phyloP scores from a whole-genome alignment of 148 eudicot genomes.

The Salicornia ramosissima region DNA sequence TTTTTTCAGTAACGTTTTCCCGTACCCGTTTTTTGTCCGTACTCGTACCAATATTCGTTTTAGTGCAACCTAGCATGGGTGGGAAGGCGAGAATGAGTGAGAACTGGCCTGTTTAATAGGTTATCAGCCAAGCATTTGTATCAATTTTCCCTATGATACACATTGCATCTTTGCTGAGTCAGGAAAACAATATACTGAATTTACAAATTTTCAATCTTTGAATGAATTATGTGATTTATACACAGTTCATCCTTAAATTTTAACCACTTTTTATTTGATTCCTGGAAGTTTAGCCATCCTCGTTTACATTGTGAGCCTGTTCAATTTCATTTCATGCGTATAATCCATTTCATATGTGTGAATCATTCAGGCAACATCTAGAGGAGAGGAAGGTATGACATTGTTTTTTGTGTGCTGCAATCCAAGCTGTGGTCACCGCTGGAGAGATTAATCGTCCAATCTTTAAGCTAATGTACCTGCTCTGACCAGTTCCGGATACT shows the following conservation, averaged over 20 bases:
- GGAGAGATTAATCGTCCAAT: slow-evolving; percentile 57
- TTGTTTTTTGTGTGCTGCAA: slow-evolving; percentile 90
- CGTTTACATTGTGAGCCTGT: not conserved
- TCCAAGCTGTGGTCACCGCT: slow-evolving; percentile 78
- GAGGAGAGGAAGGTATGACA: slow-evolving; percentile 95
- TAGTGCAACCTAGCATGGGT: too few species aligned
- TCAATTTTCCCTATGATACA: not conserved
- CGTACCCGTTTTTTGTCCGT: too few species aligned
- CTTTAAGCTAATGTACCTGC: slow-evolving; percentile 13
- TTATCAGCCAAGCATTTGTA: too few species aligned
- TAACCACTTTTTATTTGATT: too few species aligned
- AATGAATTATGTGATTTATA: not conserved
- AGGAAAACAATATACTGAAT: not conserved
- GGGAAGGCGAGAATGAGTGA: too few species aligned
- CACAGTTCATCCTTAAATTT: too few species aligned
- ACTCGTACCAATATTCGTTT: too few species aligned
- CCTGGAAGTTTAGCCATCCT: too few species aligned
- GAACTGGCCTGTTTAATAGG: too few species aligned
- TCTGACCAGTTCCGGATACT: slow-evolving; percentile 9
- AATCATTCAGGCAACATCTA: slow-evolving; percentile 60
- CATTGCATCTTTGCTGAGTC: not conserved
- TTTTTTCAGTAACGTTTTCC: too few species aligned
- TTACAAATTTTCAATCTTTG: not conserved
- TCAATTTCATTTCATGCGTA: not conserved
- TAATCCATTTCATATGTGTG: not conserved